phyloP scores from a whole-genome alignment of 352 stramenopile species.

The Sclerospora graminicola region DNA sequence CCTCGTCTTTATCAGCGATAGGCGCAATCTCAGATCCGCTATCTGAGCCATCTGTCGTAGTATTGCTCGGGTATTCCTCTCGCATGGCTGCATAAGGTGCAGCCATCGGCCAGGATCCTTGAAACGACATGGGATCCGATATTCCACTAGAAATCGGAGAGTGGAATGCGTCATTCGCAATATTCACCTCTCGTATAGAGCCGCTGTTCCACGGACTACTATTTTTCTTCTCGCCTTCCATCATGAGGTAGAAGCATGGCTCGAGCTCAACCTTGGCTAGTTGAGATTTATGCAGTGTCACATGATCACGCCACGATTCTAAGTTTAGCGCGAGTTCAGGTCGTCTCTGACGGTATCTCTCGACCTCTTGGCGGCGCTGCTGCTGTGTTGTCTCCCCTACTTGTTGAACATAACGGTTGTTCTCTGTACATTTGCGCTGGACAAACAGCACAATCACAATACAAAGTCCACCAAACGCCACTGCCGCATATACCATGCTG shows the following conservation, averaged over 20 bases:
- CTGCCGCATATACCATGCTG: constrained; percentile 24
- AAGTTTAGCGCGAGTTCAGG: constrained; percentile 22
- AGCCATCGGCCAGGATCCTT: constrained; percentile 1
- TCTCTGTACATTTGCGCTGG: constrained; percentile 28
- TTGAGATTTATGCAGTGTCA: constrained; percentile 28
- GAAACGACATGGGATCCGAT: constrained; percentile 3
- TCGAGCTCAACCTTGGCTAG: constrained; percentile 27
- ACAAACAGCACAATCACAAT: constrained; percentile 32
- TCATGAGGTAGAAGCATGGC: constrained; percentile 25
- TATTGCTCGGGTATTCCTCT: constrained; percentile 20
- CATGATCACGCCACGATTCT: constrained; percentile 21
- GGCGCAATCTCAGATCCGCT: constrained; percentile 10
- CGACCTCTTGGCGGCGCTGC: constrained; percentile 13
- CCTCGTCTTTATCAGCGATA: constrained; percentile 7
- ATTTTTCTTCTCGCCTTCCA: constrained; percentile 22
- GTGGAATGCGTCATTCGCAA: background rate
- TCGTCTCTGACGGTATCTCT: constrained; percentile 18
- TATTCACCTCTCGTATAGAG: constrained; percentile 9
- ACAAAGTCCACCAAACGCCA: constrained; percentile 15
- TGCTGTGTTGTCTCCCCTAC: constrained; percentile 14
- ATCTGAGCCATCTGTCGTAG: constrained; percentile 11
- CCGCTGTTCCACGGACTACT: constrained; percentile 5
- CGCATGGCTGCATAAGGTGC: constrained; percentile 18
- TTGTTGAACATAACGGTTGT: constrained; percentile 13
- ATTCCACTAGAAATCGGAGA: constrained; percentile 9